These are phyloP conservation scores for Castanea sativa DNA, from an alignment of 306 rosid genomes.

Conservation along the genomic window DNA sequence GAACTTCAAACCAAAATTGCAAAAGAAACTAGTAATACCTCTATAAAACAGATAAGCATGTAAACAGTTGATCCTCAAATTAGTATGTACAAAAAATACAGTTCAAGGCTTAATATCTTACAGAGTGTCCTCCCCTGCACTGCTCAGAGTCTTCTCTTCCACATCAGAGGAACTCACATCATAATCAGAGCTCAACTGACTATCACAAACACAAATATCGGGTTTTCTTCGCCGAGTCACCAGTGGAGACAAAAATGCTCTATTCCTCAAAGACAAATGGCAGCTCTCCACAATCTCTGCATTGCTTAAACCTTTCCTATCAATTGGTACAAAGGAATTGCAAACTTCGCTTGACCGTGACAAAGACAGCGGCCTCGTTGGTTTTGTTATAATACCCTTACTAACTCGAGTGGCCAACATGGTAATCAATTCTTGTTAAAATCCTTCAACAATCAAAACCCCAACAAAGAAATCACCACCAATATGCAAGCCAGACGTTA, in stretches of 20 bases:
- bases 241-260: conserved; percentile 7
- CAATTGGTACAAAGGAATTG: conserved; percentile 13
- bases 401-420: conserved; percentile 35
- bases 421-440: not conserved
- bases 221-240: conserved; percentile 34
- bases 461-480: not conserved
- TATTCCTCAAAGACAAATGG: conserved; percentile 12
- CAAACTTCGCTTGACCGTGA: not conserved
- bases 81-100: not conserved
- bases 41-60: not conserved
- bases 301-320: conserved; percentile 24
- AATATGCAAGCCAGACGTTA: not conserved
- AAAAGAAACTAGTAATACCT: not conserved
- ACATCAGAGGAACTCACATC: conserved; percentile 34
- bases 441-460: not conserved
- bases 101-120: conserved; percentile 30
- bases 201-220: conserved; percentile 17
- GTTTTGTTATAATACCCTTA: conserved; percentile 3
- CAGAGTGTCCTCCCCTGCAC: conserved; percentile 32
- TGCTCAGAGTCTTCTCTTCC: conserved; percentile 21
- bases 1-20: not conserved
- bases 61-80: not conserved
- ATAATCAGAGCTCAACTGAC: conserved; percentile 38
- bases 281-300: conserved; percentile 19
- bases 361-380: conserved; percentile 8